Evolutionary conservation across 78 protist genomes (phyloP), one percentile per base, ranked within the genome.

Genomic region (Dictyostelium brefeldianum): DNA sequence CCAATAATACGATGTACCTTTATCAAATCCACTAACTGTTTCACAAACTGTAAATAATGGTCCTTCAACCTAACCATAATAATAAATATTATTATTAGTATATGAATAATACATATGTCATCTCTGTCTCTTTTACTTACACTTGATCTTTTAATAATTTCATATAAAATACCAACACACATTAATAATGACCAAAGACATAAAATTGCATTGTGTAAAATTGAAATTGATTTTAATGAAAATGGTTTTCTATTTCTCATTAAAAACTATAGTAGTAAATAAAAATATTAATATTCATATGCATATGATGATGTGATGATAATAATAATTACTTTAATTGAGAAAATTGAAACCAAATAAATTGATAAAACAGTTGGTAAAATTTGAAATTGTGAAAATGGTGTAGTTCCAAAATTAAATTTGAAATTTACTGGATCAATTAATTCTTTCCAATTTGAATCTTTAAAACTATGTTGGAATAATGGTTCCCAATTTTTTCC

Each of bases 141-240:
- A 57, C 47, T 73, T 15, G 48, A 15, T 74, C 91, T 83, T 48
- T 83, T 89, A 48, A 43, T 17, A 62, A 46, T 12, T 74, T 71
- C 96, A 73, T 74, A 92, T 65, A 77, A 64, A n/a, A 92, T 64
- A 70, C 96, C 96, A 7, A 51, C 89, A 78, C 67, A 73, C 96
- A 94, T 94, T 41, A 31, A 17, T 5, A 87, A 36, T 50, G 96
- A 94, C 94, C 93, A 94, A 9, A 65, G 15, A 77, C 93, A 89
- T 14, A 94, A 74, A 29, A 94, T 83, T 0, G 69, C 46, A 70
- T 94, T 94, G 78, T 94, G 96, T 17, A 81, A 41, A 67, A 59
- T 20, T n/a, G 80, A 41, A 27, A 80, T 70, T 14, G 4, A 43
- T 48, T 74, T 92, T 15, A 92, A 47, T 27, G 89, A 67, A 41